Conservation (phyloP, 2,329 filamentous ascomycete species). For the Aureobasidium sp. region DNA sequence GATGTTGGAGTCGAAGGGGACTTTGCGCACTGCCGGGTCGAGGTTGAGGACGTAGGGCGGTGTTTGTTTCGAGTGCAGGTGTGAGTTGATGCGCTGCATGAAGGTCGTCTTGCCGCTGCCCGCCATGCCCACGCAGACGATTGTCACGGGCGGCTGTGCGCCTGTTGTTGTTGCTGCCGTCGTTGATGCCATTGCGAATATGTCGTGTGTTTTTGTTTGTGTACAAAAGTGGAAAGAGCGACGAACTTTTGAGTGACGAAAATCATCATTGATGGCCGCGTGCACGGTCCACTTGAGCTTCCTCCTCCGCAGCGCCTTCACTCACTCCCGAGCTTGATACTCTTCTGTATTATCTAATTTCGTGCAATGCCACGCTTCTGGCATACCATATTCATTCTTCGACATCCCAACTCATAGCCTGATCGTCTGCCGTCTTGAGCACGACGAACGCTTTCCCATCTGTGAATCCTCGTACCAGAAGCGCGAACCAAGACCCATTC, state of each 20-base stretch:
- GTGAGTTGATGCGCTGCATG: slow-evolving; percentile 94
- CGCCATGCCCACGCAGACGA: slow-evolving; percentile 97
- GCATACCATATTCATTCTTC: not conserved
- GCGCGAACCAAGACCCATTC: slow-evolving; percentile 25
- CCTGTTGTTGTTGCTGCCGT: not conserved
- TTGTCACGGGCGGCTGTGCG: slow-evolving; percentile 53
- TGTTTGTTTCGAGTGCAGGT: slow-evolving; percentile 62
- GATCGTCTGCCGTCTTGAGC: slow-evolving; percentile 19
- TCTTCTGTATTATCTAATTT: too few species aligned
- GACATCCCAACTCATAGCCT: slow-evolving; percentile 28
- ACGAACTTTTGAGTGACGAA: slow-evolving; percentile 5
- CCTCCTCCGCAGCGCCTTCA: not conserved
- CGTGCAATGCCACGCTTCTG: not conserved
- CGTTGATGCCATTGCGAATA: not conserved
- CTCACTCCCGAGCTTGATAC: not conserved
- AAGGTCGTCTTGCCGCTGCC: slow-evolving; percentile 99
- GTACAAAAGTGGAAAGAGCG: not conserved
- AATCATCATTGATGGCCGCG: not conserved
- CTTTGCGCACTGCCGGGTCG: slow-evolving; percentile 85
- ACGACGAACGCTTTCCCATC: slow-evolving; percentile 23
- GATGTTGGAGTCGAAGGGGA: slow-evolving; percentile 95
- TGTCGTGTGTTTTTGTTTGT: not conserved
- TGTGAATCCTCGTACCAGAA: slow-evolving; percentile 24
- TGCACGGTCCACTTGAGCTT: not conserved
- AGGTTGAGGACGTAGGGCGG: slow-evolving; percentile 95